Percentiles rank a stretch among this genome's conserved stretches.
phyloP scores from a whole-genome alignment of 208 protist species.

The Tritrichomonas foetus region DNA sequence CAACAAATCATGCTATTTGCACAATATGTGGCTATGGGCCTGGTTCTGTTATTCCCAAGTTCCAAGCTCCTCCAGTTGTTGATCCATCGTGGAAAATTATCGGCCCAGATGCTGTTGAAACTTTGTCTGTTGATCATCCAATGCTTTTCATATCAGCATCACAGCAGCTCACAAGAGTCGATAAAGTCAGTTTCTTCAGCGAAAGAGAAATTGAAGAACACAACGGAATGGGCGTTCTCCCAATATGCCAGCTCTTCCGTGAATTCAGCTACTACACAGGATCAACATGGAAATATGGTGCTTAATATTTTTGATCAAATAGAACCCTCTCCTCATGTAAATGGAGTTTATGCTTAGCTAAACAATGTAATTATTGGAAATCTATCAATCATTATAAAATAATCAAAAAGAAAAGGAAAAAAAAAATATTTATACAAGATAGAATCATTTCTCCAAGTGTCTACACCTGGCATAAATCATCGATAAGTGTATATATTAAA shows the following conservation, averaged over 20 bases:
- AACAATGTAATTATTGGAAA: too few species aligned
- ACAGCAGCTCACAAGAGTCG: neutral
- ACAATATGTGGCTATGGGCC: neutral
- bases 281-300: slow-evolving; percentile 36
- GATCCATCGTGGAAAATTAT: slow-evolving; percentile 39
- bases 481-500: too few species aligned
- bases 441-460: too few species aligned
- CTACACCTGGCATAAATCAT: too few species aligned
- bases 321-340: too few species aligned
- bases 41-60: neutral
- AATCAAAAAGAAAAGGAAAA: too few species aligned
- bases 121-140: neutral
- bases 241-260: slow-evolving; percentile 30
- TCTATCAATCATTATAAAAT: too few species aligned
- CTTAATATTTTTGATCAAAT: too few species aligned
- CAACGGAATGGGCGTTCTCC: neutral
- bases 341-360: too few species aligned
- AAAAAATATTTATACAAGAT: too few species aligned
- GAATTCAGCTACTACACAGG: slow-evolving; percentile 28
- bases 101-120: slow-evolving; percentile 15
- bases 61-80: neutral
- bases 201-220: slow-evolving; percentile 24
- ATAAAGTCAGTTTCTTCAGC: neutral
- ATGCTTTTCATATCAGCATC: slow-evolving; percentile 8
- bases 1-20: neutral